Conservation (phyloP, 2,329 filamentous ascomycete genomes). For the Apiospora malaysiana region DNA sequence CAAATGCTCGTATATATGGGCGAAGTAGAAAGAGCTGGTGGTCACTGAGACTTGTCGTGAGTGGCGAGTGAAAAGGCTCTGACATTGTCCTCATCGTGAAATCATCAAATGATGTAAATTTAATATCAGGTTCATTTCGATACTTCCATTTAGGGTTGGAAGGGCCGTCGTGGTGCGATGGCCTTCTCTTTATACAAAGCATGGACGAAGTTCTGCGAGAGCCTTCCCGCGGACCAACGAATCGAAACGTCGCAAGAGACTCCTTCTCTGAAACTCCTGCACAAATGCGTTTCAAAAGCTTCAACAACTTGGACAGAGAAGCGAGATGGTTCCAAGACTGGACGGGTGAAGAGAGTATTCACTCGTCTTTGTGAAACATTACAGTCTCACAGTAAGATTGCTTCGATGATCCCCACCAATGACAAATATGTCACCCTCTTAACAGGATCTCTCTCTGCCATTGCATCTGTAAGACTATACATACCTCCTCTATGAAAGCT, state of each 20-base stretch:
- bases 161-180: no score
- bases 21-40: background rate
- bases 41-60: background rate
- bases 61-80: no score
- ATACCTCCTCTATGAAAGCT: background rate
- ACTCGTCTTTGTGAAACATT: slow-evolving; percentile 16
- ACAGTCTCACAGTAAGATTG: slow-evolving; percentile 22
- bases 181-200: slow-evolving; percentile 9
- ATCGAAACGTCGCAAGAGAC: background rate
- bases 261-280: background rate
- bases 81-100: no score
- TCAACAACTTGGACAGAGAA: background rate
- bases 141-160: no score
- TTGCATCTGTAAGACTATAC: slow-evolving; percentile 17
- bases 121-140: no score
- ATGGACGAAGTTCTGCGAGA: slow-evolving; percentile 23
- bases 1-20: background rate
- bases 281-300: background rate
- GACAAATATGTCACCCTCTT: slow-evolving; percentile 23
- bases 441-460: slow-evolving; percentile 22
- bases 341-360: background rate
- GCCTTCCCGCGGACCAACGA: slow-evolving; percentile 12
- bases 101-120: no score
- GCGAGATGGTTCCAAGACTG: background rate
- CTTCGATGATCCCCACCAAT: slow-evolving; percentile 21